Conservation (phyloP, 2,329 filamentous ascomycete species). For the Boeremia lycopersici region DNA sequence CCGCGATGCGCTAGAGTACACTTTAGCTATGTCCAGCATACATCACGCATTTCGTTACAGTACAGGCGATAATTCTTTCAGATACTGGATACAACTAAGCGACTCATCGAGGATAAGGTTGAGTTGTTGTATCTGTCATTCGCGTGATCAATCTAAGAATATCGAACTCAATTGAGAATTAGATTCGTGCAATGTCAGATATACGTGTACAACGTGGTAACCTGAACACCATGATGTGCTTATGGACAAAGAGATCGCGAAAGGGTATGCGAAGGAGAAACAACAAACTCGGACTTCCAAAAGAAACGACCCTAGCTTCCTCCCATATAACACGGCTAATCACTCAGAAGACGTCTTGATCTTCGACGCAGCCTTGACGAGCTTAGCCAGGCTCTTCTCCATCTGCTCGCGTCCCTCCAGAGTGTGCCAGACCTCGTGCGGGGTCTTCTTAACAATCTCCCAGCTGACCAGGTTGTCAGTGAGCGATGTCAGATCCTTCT, state of each 20-base stretch:
- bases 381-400: constrained; percentile 75
- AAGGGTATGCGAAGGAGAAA: constrained; percentile 14
- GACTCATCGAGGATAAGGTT: too few relatives aligned
- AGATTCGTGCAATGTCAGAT: neutral
- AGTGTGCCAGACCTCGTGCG: constrained; percentile 85
- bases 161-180: neutral
- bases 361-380: constrained; percentile 58
- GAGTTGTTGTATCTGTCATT: neutral
- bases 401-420: constrained; percentile 73
- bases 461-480: constrained; percentile 80
- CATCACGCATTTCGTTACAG: neutral
- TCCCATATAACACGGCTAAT: neutral
- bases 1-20: neutral
- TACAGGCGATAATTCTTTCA: too few relatives aligned
- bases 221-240: constrained; percentile 10
- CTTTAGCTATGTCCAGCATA: neutral
- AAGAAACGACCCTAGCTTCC: neutral
- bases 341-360: constrained; percentile 9
- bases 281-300: neutral
- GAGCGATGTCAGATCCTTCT: constrained; percentile 80
- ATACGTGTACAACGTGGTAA: constrained; percentile 1
- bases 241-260: neutral
- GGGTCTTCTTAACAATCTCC: constrained; percentile 85
- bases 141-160: neutral
- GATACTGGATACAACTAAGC: too few relatives aligned